A percentile compares a stretch with the other conserved stretches of the same genome.
These are phyloP conservation scores for Pseudoscleropodium purum DNA, from an alignment of 225 moss, liverwort and hornwort genomes.

Conservation along the genomic window DNA sequence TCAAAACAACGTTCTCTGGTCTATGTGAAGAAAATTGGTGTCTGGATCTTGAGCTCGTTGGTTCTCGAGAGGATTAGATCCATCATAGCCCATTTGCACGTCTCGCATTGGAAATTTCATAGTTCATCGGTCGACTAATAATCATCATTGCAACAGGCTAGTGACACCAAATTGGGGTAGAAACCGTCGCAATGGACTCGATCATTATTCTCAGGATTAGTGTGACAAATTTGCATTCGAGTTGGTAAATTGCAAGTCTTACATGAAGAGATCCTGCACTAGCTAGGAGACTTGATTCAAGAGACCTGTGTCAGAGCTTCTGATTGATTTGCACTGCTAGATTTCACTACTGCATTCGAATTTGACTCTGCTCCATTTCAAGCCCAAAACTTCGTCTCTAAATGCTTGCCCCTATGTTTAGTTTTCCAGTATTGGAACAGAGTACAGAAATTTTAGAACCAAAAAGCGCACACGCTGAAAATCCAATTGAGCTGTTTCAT, in stretches of 20 bases:
- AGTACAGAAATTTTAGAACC: neutral
- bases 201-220: too few relatives aligned
- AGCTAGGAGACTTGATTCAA: neutral
- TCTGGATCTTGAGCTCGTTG: neutral
- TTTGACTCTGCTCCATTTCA: neutral
- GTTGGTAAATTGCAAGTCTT: neutral
- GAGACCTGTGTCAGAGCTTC: neutral
- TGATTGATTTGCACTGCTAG: neutral
- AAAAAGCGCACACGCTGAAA: neutral
- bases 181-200: neutral
- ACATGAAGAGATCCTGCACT: neutral
- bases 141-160: neutral
- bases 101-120: neutral
- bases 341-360: neutral
- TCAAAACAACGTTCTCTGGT: neutral
- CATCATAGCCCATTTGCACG: neutral
- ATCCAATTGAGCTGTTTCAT: neutral
- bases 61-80: neutral
- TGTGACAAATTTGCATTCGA: neutral
- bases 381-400: neutral
- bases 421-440: neutral
- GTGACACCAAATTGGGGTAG: neutral
- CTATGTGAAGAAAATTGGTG: too few relatives aligned
- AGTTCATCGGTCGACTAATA: too few relatives aligned
- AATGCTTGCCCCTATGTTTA: neutral